Evolutionary conservation across 805 yeast genomes (phyloP), one percentile per base, ranked within the genome.

Genomic region (Nakazawaea anatomiae): DNA sequence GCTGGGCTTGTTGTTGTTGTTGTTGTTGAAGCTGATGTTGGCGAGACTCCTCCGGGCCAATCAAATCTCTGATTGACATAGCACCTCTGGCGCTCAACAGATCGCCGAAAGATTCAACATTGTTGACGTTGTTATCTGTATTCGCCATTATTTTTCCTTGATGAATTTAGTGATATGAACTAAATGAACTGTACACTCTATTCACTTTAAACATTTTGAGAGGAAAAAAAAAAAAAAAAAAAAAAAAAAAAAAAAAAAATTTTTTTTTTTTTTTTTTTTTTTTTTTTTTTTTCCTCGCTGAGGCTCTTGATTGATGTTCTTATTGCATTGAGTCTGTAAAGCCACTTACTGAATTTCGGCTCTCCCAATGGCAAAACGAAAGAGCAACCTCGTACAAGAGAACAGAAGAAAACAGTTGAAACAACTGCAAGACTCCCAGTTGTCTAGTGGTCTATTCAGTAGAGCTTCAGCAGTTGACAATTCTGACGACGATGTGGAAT

Each of bases 351-450:
- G 25, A 18, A 18, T 18, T 18, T 18, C 25, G 25, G 25, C 25
- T 18, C 25, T 18, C 25, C 30, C 29, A 14, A 50, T 50, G 52
- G 52, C 50, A 1, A 45, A 46, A 35, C 45, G 50, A 50, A 50
- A 46, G 42, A 34, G 31, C 11, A 29, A 28, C 9, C 29, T 30
- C 18, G 43, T 59, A 18, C 57, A 62, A n/a, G 65, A 59, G 14
- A 53, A 53, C n/a, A 65, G 63, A 53, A 65, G 75, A 45, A 75
- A 72, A 60, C 71, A 63, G 54, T 58, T 61, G 42, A 66, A 61
- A 48, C 65, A 69, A 52, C 73, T 68, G 8, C 73, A 71, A 54
- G 81, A 79, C 55, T 63, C 69, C 1, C 65, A 65, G 46, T 66
- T 76, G 25, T 55, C 65, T 3, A 46, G 66, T 14, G 75, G 77